A percentile compares a stretch with the other conserved stretches of the same genome.
Evolutionary conservation across 163 green algal genomes (phyloP).

Genomic region (Scenedesmus sp.): DNA sequence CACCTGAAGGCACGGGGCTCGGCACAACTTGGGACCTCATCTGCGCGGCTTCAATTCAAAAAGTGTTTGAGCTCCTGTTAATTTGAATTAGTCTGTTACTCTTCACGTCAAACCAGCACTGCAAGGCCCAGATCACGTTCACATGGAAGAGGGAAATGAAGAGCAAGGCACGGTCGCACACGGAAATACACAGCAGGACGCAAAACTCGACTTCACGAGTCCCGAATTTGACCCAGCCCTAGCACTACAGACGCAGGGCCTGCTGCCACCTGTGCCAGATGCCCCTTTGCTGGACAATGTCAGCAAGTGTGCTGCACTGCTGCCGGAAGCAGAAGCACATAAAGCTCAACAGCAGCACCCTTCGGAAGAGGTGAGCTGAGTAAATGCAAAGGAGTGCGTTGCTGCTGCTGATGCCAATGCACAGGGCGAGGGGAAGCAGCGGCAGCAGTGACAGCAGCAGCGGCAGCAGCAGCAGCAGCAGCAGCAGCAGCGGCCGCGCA

Average conservation of each 20-base stretch:
- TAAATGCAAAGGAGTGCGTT: neutral
- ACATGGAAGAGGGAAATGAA: neutral
- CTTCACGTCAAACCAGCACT: neutral
- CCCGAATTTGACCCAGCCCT: slow-evolving; percentile 64
- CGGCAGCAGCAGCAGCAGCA: slow-evolving; percentile 42
- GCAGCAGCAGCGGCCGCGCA: neutral
- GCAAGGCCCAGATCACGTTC: neutral
- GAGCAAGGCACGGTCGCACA: neutral
- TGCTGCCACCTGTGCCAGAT: slow-evolving; percentile 68
- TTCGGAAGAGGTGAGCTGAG: slow-evolving; percentile 4
- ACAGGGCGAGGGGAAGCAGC: neutral
- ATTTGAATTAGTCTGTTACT: no score
- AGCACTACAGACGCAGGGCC: slow-evolving; percentile 60
- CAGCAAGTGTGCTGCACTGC: slow-evolving; percentile 67
- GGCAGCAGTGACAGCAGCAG: no score
- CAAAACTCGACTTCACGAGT: slow-evolving; percentile 68
- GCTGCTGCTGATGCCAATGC: neutral
- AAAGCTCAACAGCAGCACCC: neutral
- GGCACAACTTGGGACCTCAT: no score
- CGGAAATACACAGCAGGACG: neutral
- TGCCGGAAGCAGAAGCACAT: slow-evolving; percentile 58
- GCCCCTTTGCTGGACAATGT: slow-evolving; percentile 75
- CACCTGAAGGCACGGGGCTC: no score
- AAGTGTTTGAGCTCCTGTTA: no score
- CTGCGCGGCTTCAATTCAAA: no score